Conservation (phyloP, 2,329 filamentous ascomycete species). For the Ascochyta clinopodiicola region DNA sequence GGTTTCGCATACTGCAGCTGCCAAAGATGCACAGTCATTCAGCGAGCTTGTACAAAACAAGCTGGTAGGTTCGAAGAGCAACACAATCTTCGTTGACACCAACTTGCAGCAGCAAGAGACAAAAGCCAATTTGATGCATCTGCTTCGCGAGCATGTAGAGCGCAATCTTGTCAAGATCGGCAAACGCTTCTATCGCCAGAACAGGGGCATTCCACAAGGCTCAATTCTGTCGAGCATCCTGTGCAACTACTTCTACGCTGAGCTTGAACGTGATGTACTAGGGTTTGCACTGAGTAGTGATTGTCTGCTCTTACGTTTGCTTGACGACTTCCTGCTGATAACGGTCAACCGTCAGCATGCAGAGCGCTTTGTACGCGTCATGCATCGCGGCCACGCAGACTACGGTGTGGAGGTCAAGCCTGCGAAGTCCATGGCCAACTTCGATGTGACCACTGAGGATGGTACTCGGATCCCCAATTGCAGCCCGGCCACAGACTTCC, state of each 20-base stretch:
- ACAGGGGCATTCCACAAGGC: constrained; percentile 88
- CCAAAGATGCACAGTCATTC: constrained; percentile 42
- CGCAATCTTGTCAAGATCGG: constrained; percentile 87
- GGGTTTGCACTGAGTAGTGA: constrained; percentile 67
- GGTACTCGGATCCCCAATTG: constrained; percentile 37
- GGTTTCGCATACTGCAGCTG: constrained; percentile 48
- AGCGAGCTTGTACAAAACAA: constrained; percentile 39
- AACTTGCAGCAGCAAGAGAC: constrained; percentile 64
- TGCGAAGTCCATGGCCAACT: constrained; percentile 84
- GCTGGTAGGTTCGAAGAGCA: constrained; percentile 49
- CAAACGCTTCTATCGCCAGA: constrained; percentile 87
- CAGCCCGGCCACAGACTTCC: constrained; percentile 66
- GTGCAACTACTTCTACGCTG: constrained; percentile 95
- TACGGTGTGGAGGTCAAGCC: constrained; percentile 83
- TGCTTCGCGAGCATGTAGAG: constrained; percentile 80
- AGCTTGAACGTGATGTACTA: constrained; percentile 75
- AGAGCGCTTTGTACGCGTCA: constrained; percentile 73
- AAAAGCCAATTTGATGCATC: constrained; percentile 66
- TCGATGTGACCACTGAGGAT: constrained; percentile 69
- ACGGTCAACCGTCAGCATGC: constrained; percentile 74
- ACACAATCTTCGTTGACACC: constrained; percentile 80
- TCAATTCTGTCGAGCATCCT: constrained; percentile 85
- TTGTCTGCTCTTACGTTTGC: constrained; percentile 77
- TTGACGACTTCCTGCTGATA: constrained; percentile 93
- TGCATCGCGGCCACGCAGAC: constrained; percentile 78